Evolutionary conservation across 495 filamentous ascomycete species (phyloP), one percentile per base, ranked within the genome.

Genomic region (Penicillium lagena): DNA sequence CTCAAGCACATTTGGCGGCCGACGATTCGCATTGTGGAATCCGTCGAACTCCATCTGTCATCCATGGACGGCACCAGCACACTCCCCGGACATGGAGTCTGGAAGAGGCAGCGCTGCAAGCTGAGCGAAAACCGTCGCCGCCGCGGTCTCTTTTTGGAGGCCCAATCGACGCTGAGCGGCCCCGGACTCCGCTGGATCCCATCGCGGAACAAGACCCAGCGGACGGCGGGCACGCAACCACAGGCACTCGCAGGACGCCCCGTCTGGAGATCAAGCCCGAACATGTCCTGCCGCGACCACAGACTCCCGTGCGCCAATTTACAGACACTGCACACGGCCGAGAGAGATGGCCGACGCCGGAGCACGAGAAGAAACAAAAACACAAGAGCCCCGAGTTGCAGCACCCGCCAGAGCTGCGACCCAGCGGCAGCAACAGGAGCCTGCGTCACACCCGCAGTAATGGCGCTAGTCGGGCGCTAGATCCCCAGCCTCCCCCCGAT

Each of bases 401-500:
- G 40, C 56, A 56, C 22, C 59, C 56, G 49, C 63, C 63, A 3
- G 54, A 67, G 9, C 47, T 71, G 34, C 57, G 59, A 40, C 66
- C 66, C 27, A 63, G 50, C 47, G 52, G 58, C 37, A 59, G 58
- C 38, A 53, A 54, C 29, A 62, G 62, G 35, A 56, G 84, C 11
- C 77, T 94, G 35, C 78, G 89, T 49, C 77, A 86, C 44, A 76
- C 78, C 60, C 83, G 82, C 53, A 87, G 82, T 62, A 67, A 79
- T 47, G 89, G 87, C 67, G 85, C 83, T 52, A 83, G 80, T 68
- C 61, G 61, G 47, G 58, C 52, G 34, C 51, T 55, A 47, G 65
- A 55, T 39, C 51, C 51, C 40, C 52, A 57, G 51, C 55, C 53
- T 49, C 52, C 52, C 17, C 50, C 59, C 39, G 63, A 59, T 54